Base-by-base conservation (phyloP, 768 basidiomycete species). In the Lactarius pseudohatsudake region DNA sequence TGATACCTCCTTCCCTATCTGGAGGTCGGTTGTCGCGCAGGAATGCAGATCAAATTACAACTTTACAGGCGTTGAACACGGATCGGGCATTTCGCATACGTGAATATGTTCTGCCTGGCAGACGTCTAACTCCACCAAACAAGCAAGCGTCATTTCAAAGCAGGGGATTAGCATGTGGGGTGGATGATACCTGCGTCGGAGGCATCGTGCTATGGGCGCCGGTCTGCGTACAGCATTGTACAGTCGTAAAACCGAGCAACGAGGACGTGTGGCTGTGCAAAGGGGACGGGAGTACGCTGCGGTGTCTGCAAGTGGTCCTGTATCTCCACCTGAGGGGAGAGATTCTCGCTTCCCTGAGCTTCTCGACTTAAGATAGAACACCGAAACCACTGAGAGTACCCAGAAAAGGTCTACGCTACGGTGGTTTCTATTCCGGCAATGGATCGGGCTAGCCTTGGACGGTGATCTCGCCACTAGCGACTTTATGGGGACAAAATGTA, bases 1-100 rank as follows among this genome's bases (percentile, higher is more conserved):
- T 47, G 36, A 38, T 38, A n/a, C 41, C 50, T 43, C 50, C 16
- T 47, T 66, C 15, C 26, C 50, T 26, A 53, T 53, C 50, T 50
- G n/a, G 47, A 50, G 47, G 50, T 26, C 15, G 13, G 26, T 22
- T 53, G 50, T 53, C 50, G 22, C 22, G 26, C 50, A 50, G 22
- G 20, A 50, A 50, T 50, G 47, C n/a, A n/a, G 45, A 47, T n/a
- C 16, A 47, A 47, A 50, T 53, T 15, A 26, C 47, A 28, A 15
- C 4, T 53, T 53, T 53, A 53, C 50, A 53, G 50, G 50, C 10
- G 22, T 53, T 53, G 15, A 53, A 53, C 7, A 53, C 4, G 50
- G 13, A 53, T 53, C 26, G 50, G n/a, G 50, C 22, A 26, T 53
- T 26, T 53, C 50, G 4, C n/a, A 13, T 26, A 28, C 50, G 26